Evolutionary conservation across 2,329 filamentous ascomycete species (phyloP).

Genomic region (Exophiala xenobiotica): DNA sequence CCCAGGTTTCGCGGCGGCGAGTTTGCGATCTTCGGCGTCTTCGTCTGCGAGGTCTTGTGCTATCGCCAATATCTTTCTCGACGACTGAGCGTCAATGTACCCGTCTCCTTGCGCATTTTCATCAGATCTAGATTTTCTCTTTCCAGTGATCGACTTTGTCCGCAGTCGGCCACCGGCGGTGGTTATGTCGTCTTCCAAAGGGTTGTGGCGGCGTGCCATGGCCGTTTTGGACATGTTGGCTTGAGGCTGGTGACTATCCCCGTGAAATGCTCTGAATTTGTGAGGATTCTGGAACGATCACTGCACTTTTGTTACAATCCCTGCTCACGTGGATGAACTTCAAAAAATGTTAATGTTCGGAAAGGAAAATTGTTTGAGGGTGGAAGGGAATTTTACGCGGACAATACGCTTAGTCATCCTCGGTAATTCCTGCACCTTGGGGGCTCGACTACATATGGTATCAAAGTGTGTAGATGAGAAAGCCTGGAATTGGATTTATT

Average conservation of each 20-base stretch:
- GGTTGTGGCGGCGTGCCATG: slow-evolving; percentile 70
- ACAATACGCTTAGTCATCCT: slow-evolving; percentile 11
- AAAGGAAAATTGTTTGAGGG: slow-evolving; percentile 10
- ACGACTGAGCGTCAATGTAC: slow-evolving; percentile 85
- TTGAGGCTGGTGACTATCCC: not conserved
- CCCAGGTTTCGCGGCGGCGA: slow-evolving; percentile 34
- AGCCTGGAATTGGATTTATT: no score
- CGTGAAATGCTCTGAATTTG: not conserved
- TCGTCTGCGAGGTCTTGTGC: slow-evolving; percentile 87
- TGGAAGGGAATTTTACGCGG: slow-evolving; percentile 21
- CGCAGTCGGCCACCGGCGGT: slow-evolving; percentile 65
- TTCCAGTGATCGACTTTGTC: slow-evolving; percentile 71
- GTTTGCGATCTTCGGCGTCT: slow-evolving; percentile 57
- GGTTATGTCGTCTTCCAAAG: slow-evolving; percentile 82
- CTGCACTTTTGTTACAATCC: no score
- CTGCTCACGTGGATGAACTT: not conserved
- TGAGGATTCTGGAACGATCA: not conserved
- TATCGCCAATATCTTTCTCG: slow-evolving; percentile 82
- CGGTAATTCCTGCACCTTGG: slow-evolving; percentile 3
- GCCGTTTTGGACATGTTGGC: slow-evolving; percentile 25
- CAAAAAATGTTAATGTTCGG: slow-evolving; percentile 3
- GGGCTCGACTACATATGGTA: not conserved
- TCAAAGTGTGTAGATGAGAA: no score
- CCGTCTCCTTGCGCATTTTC: slow-evolving; percentile 59
- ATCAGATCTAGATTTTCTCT: slow-evolving; percentile 58